Evolutionary conservation across 768 basidiomycete species (phyloP), one percentile per base, ranked within the genome.

Genomic region (Suillus spraguei): DNA sequence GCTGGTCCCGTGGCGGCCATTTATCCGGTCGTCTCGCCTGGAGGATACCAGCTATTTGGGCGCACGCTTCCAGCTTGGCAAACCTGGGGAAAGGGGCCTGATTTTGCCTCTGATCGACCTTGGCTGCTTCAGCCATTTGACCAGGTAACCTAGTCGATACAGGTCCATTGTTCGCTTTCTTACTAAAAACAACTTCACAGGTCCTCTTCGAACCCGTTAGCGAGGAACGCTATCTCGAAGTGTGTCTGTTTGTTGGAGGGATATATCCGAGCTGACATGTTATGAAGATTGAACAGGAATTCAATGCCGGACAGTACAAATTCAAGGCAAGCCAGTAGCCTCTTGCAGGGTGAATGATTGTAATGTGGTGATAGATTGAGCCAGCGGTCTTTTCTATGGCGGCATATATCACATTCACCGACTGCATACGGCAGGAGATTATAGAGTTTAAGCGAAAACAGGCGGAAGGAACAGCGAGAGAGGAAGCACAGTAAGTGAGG

Each of bases 91-190:
- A 82, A 76, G 36, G 87, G 85, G 0, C 56, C 67, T 0, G 76
- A 83, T 63, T 87, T 86, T 62, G 67, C 68, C 5, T 72, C 79
- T 16, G 78, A 81, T 5, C 74, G 73, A 20, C 88, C 87, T 1
- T 89, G 89, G 87, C 67, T 90, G 4, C 74, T 90, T 4, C 72
- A 79, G 10, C 81, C 84, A 0, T 91, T 91, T 63, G 88, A 90
- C 67, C 86, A 88, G 72, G 86, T 83, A 59, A n/a, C 35, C 5
- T 28, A 10, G 20, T 35, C 10, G 4, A 14, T 42, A 2, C 38
- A 28, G 6, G 16, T 39, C 20, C 13, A 11, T 38, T 10, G 1
- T 17, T 16, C n/a, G 13, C 46, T 60, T 42, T 13, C n/a, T 56
- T 17, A 60, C 33, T 20, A 33, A 53, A 7, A 50, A 46, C 47